Evolutionary conservation across 805 yeast species (phyloP).

Genomic region (Yarrowia sp.): DNA sequence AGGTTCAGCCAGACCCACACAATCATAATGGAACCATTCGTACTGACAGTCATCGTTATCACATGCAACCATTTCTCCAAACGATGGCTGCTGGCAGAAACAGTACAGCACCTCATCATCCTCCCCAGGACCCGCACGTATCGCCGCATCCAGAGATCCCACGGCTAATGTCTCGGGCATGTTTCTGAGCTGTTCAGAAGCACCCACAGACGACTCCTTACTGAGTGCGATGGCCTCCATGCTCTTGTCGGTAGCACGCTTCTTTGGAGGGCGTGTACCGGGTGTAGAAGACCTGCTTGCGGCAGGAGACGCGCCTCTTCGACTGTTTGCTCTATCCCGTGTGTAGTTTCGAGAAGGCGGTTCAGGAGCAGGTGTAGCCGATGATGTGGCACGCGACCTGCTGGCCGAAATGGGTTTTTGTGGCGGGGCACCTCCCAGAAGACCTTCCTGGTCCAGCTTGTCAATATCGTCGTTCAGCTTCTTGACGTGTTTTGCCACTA

Average conservation of each 20-base stretch:
- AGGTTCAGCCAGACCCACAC: slow-evolving; percentile 85
- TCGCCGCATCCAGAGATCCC: slow-evolving; percentile 23
- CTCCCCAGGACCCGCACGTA: slow-evolving; percentile 45
- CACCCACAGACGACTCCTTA: slow-evolving; percentile 20
- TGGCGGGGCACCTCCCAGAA: slow-evolving; percentile 47
- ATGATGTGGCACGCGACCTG: slow-evolving; percentile 28
- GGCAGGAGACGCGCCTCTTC: slow-evolving; percentile 22
- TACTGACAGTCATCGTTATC: slow-evolving; percentile 83
- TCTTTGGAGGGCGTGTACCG: slow-evolving; percentile 19
- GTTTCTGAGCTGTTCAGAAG: slow-evolving; percentile 8
- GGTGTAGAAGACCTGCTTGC: slow-evolving; percentile 25
- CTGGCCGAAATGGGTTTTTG: slow-evolving; percentile 27
- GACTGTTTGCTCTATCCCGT: slow-evolving; percentile 13
- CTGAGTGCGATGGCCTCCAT: not conserved
- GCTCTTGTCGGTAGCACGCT: not conserved
- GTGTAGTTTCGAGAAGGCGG: slow-evolving; percentile 23
- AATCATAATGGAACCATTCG: slow-evolving; percentile 96
- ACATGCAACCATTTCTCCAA: slow-evolving; percentile 96
- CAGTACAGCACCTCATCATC: slow-evolving; percentile 71
- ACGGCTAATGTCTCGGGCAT: slow-evolving; percentile 26
- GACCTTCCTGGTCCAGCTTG: slow-evolving; percentile 75
- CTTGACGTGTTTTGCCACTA: slow-evolving; percentile 70
- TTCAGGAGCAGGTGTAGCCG: slow-evolving; percentile 30
- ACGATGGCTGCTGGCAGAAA: slow-evolving; percentile 89
- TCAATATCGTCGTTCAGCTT: slow-evolving; percentile 73